Evolutionary conservation across 345 rosid genomes (phyloP).

Genomic region (Citrus reticulata): DNA sequence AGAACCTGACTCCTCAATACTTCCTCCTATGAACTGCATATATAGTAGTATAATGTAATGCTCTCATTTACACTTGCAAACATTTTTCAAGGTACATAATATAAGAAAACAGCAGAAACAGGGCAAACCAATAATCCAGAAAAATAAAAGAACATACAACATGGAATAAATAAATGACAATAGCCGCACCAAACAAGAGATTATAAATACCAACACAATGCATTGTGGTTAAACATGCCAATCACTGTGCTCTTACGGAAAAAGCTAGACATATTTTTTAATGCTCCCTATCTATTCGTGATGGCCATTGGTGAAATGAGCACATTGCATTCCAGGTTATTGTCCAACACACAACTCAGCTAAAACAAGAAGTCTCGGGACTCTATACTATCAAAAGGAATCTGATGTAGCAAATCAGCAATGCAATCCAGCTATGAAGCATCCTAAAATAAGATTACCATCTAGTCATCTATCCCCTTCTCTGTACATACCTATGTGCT

Average conservation of each 20-base stretch:
- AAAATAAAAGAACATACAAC: not conserved
- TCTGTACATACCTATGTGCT: not conserved
- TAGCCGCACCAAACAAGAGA: not conserved
- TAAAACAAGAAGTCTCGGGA: not conserved
- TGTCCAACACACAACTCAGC: not conserved
- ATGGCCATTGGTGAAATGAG: not conserved
- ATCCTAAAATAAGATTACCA: not conserved
- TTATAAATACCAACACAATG: not conserved
- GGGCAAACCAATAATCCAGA: not conserved
- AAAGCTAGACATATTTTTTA: not conserved
- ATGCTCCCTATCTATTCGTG: not conserved
- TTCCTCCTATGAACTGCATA: constrained; percentile 73
- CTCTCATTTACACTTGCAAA: not conserved
- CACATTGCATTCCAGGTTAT: not conserved
- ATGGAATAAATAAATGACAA: not conserved
- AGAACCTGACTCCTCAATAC: constrained; percentile 33
- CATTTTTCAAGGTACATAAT: too few species aligned
- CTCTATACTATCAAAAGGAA: not conserved
- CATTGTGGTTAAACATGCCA: not conserved
- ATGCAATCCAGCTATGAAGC: not conserved
- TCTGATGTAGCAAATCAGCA: not conserved
- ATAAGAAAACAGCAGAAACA: too few species aligned
- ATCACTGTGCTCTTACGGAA: not conserved
- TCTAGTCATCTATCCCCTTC: not conserved
- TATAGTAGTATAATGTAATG: not conserved